These are phyloP conservation scores for Geotrichum reessii DNA, from an alignment of 1,139 yeast genomes.

Conservation along the genomic window DNA sequence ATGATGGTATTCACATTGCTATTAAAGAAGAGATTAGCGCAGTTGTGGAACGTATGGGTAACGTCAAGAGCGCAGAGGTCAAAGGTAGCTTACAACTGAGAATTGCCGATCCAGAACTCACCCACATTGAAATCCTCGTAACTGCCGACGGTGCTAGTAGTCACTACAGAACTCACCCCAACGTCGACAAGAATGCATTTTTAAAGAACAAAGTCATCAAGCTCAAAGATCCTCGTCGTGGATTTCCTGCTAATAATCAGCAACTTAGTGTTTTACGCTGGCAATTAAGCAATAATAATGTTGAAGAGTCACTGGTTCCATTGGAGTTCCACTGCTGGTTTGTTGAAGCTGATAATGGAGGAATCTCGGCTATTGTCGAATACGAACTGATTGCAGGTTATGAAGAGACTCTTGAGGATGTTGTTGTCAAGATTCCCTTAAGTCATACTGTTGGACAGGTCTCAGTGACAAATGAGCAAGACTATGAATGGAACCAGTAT, in stretches of 20 bases:
- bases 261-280: constrained; percentile 89
- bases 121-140: constrained; percentile 60
- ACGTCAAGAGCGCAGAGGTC: constrained; percentile 64
- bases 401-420: constrained; percentile 48
- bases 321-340: constrained; percentile 83
- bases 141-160: constrained; percentile 43
- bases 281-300: constrained; percentile 38
- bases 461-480: constrained; percentile 39
- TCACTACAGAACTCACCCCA: constrained; percentile 92
- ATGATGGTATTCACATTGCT: constrained; percentile 74
- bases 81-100: constrained; percentile 90
- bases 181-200: constrained; percentile 76
- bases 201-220: constrained; percentile 54
- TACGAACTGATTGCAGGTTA: constrained; percentile 59
- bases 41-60: constrained; percentile 78
- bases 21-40: constrained; percentile 76
- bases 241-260: constrained; percentile 89
- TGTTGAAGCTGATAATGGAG: constrained; percentile 49
- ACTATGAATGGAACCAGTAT: constrained; percentile 34
- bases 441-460: constrained; percentile 46
- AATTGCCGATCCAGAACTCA: constrained; percentile 64
- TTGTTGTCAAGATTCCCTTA: constrained; percentile 61
- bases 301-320: constrained; percentile 58
- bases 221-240: constrained; percentile 67
- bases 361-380: constrained; percentile 77